Conservation (phyloP, 148 eudicot species). For the Amaranthus cruentus region DNA sequence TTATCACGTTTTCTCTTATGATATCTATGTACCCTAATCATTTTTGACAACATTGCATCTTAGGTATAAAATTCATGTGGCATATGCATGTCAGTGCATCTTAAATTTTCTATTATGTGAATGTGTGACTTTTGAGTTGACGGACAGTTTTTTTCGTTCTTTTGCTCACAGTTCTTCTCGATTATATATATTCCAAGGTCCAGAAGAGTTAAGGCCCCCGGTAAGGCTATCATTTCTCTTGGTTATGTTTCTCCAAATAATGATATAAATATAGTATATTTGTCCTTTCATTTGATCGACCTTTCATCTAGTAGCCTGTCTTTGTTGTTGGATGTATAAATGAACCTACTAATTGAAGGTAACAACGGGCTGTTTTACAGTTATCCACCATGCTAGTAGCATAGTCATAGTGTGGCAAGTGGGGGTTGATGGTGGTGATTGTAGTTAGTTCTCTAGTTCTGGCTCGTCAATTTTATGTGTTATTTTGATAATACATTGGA, state of each 20-base stretch:
- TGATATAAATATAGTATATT: neutral
- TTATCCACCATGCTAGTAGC: neutral
- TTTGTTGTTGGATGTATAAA: neutral
- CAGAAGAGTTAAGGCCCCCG: constrained; percentile 84
- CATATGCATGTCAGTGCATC: neutral
- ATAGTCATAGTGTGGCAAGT: neutral
- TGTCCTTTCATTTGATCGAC: neutral
- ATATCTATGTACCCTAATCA: neutral
- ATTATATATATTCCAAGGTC: constrained; percentile 90
- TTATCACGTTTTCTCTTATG: neutral
- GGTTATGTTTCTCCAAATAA: neutral
- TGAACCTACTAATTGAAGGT: neutral
- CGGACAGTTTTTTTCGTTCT: constrained; percentile 3
- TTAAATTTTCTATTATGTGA: neutral
- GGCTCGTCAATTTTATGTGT: neutral
- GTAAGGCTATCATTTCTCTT: constrained; percentile 40
- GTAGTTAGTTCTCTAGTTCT: neutral
- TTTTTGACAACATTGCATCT: neutral
- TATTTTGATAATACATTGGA: neutral
- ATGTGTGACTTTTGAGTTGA: neutral
- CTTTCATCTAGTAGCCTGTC: neutral
- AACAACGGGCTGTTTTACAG: neutral
- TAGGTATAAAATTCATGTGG: neutral
- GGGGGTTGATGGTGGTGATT: neutral
- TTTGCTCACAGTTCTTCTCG: constrained; percentile 66